Percentiles rank a stretch among this genome's conserved stretches.
Conservation (phyloP, 768 basidiomycete species). For the Leccinum variicolor region DNA sequence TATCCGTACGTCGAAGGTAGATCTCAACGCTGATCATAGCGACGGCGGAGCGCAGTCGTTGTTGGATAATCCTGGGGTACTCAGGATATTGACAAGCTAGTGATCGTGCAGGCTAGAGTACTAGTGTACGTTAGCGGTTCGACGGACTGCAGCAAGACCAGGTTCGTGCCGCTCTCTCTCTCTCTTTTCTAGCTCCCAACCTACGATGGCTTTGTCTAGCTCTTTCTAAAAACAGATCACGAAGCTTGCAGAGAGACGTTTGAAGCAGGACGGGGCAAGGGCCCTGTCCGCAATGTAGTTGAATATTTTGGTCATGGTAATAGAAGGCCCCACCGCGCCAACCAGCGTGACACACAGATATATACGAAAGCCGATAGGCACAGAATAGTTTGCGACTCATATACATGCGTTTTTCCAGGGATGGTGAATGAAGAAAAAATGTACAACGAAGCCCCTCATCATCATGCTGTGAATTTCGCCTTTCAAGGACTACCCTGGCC, state of each 20-base stretch:
- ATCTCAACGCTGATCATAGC: constrained; percentile 13
- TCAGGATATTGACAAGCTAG: constrained; percentile 58
- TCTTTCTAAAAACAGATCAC: background rate
- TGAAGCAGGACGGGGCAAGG: no score
- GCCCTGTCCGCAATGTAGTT: no score
- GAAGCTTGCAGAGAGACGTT: background rate
- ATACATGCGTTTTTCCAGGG: no score
- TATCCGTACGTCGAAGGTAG: constrained; percentile 24
- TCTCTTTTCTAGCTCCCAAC: background rate
- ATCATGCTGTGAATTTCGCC: no score
- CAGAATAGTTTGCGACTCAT: no score
- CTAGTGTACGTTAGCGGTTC: constrained; percentile 54
- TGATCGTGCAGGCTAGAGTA: constrained; percentile 43
- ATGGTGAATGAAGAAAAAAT: no score
- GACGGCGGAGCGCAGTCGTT: constrained; percentile 11
- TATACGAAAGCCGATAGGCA: no score
- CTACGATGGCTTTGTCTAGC: background rate
- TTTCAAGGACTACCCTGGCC: constrained; percentile 78
- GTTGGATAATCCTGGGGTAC: constrained; percentile 46
- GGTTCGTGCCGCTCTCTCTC: constrained; percentile 30
- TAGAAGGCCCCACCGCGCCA: no score
- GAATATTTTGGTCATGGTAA: no score
- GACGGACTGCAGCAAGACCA: constrained; percentile 43
- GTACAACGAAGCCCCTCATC: no score
- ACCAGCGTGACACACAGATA: no score